Conservation (phyloP, 2,329 filamentous ascomycete species). For the Fusarium agapanthi region DNA sequence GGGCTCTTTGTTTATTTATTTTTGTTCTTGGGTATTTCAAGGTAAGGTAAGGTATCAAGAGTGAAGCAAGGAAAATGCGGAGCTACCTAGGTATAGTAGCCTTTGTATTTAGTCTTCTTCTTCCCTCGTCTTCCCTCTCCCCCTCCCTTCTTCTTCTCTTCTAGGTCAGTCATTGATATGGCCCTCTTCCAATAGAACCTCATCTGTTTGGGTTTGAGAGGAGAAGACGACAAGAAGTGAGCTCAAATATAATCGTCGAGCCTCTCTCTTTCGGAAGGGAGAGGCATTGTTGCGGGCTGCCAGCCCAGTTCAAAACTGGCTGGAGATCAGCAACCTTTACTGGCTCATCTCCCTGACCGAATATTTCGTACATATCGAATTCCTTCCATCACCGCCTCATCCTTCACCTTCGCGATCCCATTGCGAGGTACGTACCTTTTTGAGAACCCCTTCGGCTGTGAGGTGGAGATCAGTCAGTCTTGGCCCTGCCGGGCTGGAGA, state of each 20-base stretch:
- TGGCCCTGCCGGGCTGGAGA: conserved; percentile 10
- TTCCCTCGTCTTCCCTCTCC: not conserved
- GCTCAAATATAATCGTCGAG: conserved; percentile 1
- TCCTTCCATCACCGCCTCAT: conserved; percentile 4
- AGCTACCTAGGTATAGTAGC: conserved; percentile 3
- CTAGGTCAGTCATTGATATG: conserved; percentile 27
- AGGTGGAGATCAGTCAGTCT: conserved; percentile 17
- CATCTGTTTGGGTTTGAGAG: conserved; percentile 33
- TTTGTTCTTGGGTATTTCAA: not conserved
- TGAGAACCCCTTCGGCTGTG: conserved; percentile 1
- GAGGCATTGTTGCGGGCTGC: conserved; percentile 26
- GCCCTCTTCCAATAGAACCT: conserved; percentile 29
- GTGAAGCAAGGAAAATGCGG: conserved; percentile 25
- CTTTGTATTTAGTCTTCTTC: conserved; percentile 25
- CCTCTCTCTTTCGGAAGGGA: conserved; percentile 24
- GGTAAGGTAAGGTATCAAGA: not conserved
- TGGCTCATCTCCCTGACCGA: not conserved
- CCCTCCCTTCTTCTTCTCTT: conserved; percentile 19
- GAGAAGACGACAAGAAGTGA: conserved; percentile 13
- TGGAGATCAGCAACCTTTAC: conserved; percentile 13
- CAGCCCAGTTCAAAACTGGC: conserved; percentile 15
- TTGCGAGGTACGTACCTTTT: conserved; percentile 21
- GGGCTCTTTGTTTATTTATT: conserved; percentile 7
- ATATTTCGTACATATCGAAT: conserved; percentile 2
- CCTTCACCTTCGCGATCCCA: not conserved